Conservation (phyloP, 2,329 filamentous ascomycete genomes). For the Byssochlamys sp. region DNA sequence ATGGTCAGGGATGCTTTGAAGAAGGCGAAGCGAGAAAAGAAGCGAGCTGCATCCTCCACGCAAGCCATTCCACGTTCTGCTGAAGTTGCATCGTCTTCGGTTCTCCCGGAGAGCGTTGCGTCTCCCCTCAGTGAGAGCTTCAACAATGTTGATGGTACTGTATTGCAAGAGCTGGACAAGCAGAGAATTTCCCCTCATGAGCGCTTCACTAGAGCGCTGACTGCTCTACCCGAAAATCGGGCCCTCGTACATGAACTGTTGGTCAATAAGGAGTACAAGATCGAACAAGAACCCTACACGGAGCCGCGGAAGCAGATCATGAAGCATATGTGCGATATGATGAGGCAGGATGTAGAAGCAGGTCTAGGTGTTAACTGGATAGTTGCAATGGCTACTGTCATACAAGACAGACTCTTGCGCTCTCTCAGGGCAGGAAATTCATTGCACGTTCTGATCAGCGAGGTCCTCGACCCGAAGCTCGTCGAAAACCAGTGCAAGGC, state of each 20-base stretch:
- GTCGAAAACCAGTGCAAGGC: conserved; percentile 50
- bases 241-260: conserved; percentile 55
- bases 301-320: conserved; percentile 49
- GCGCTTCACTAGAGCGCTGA: conserved; percentile 45
- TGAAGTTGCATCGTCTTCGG: conserved; percentile 24
- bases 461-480: conserved; percentile 50
- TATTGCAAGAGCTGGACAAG: conserved; percentile 26
- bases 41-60: conserved; percentile 41
- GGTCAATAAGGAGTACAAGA: conserved; percentile 54
- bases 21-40: conserved; percentile 47
- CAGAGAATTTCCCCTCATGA: conserved; percentile 28
- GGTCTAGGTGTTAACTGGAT: conserved; percentile 51
- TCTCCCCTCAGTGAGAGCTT: conserved; percentile 34
- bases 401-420: conserved; percentile 51
- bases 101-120: conserved; percentile 27
- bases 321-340: conserved; percentile 49
- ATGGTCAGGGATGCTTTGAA: conserved; percentile 53
- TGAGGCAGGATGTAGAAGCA: conserved; percentile 48
- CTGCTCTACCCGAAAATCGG: conserved; percentile 52
- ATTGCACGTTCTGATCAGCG: conserved; percentile 51
- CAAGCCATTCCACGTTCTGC: conserved; percentile 50
- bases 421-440: conserved; percentile 53
- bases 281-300: conserved; percentile 43
- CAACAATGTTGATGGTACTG: conserved; percentile 24
- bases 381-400: conserved; percentile 56